These are phyloP conservation scores for Phytopythium ostracodes DNA, from an alignment of 352 stramenopile genomes.

Conservation along the genomic window DNA sequence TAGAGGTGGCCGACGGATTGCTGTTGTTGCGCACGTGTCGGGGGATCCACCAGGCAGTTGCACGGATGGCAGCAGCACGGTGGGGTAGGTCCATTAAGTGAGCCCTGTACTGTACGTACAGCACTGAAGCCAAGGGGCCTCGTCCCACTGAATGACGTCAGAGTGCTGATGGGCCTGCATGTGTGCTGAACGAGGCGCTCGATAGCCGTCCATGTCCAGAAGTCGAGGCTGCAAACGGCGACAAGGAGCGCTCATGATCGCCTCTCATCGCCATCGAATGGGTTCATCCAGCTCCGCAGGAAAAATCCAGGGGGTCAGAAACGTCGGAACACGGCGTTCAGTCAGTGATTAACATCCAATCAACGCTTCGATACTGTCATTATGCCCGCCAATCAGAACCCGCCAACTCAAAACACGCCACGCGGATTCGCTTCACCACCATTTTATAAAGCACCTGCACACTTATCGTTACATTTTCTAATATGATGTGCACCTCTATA, in stretches of 20 bases:
- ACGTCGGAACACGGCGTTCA: too few relatives aligned
- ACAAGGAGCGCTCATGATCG: too few relatives aligned
- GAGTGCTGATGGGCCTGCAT: not conserved
- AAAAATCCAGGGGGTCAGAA: not conserved
- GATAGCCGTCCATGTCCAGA: not conserved
- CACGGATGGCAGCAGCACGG: too few relatives aligned
- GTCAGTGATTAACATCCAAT: not conserved
- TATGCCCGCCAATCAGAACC: slow-evolving; percentile 39
- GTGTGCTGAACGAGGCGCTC: not conserved
- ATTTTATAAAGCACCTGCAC: not conserved
- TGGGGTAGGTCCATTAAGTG: too few relatives aligned
- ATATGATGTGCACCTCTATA: slow-evolving; percentile 6
- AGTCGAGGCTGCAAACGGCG: too few relatives aligned
- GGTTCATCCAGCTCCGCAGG: not conserved
- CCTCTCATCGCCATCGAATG: not conserved
- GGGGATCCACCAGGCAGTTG: too few relatives aligned
- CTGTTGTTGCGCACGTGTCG: too few relatives aligned
- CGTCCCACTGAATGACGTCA: not conserved
- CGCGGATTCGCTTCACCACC: not conserved
- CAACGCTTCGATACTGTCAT: not conserved
- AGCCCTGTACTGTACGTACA: too few relatives aligned
- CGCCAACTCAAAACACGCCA: slow-evolving; percentile 44
- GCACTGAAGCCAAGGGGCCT: not conserved
- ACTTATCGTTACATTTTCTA: slow-evolving; percentile 4
- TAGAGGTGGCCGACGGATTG: too few relatives aligned